Evolutionary conservation across 306 rosid species (phyloP).

Genomic region (Trichosanthes truncata): DNA sequence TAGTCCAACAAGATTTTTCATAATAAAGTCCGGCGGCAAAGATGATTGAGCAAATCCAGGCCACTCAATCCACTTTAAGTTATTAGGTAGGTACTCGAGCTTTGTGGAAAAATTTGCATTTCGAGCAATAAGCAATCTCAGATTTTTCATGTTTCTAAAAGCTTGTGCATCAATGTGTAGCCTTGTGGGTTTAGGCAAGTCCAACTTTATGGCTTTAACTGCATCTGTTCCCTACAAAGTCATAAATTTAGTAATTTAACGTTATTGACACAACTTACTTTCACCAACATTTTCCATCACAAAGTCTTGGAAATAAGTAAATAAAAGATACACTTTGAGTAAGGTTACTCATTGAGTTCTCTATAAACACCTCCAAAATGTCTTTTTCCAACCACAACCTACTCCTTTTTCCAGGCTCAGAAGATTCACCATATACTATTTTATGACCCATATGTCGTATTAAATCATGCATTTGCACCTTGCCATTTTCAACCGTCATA

Average conservation of each 20-base stretch:
- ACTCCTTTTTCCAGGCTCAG: constrained; percentile 1
- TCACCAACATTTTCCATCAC: too few species aligned
- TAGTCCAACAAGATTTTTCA: neutral
- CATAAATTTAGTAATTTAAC: neutral
- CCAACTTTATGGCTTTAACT: neutral
- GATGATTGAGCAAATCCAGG: neutral
- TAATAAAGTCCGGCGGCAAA: neutral
- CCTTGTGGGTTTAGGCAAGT: neutral
- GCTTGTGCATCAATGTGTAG: neutral
- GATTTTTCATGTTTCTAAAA: neutral
- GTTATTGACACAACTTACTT: too few species aligned
- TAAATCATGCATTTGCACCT: constrained; percentile 7
- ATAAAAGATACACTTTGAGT: too few species aligned
- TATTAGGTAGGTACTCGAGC: neutral
- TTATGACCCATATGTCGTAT: constrained; percentile 20
- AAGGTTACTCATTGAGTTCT: neutral
- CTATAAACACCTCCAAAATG: neutral
- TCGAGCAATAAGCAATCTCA: neutral
- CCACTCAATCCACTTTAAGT: neutral
- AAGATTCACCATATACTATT: constrained; percentile 9
- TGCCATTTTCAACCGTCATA: neutral
- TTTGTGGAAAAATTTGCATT: neutral
- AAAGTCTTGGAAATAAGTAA: too few species aligned
- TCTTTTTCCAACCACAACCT: constrained; percentile 2
- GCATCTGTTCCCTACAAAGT: neutral